Evolutionary conservation across 176 grass and related monocot species (phyloP), one percentile per base, ranked within the genome.

Genomic region (Eragrostis curvula): DNA sequence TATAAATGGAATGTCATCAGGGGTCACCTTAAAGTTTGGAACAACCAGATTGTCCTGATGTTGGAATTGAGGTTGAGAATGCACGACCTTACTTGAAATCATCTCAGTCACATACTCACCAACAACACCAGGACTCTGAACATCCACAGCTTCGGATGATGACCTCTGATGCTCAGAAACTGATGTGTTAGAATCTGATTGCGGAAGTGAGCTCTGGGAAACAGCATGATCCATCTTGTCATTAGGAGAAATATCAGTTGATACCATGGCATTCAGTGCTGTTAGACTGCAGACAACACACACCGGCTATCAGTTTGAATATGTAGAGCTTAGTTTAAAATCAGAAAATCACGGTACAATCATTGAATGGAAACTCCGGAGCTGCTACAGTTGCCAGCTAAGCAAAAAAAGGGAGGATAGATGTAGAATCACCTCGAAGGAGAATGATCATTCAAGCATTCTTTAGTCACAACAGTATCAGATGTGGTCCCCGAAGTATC

Each of bases 1-100:
- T 42, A 61, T 66, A 79, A 81, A 82, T 50, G 23, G 59, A 90
- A 83, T 14, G 18, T 10, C 10, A 47, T 58, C 15, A 21, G 64
- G 60, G 68, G 55, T 61, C 42, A 91, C 92, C 83, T 85, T 82
- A 59, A 89, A 85, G 59, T 68, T 85, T 18, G 82, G 75, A 2
- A 74, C 27, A 66, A 50, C 48, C 44, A 39, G 61, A 79, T 40
- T 68, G 53, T 82, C 87, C 30, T 94, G 89, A 85, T 84, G 85
- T 21, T 87, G 69, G 17, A 61, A 23, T 62, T 82, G 68, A 79
- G 68, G 67, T 29, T 71, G 88, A 79, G 64, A 84, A 66, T 91
- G 80, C 39, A 70, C 16, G 52, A 79, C 66, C 41, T 88, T 77
- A 50, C 42, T 84, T 84, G 80, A 85, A 56, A 90, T 76, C 50